Conservation (phyloP, 2,329 filamentous ascomycete species). For the Grosmannia huntii region DNA sequence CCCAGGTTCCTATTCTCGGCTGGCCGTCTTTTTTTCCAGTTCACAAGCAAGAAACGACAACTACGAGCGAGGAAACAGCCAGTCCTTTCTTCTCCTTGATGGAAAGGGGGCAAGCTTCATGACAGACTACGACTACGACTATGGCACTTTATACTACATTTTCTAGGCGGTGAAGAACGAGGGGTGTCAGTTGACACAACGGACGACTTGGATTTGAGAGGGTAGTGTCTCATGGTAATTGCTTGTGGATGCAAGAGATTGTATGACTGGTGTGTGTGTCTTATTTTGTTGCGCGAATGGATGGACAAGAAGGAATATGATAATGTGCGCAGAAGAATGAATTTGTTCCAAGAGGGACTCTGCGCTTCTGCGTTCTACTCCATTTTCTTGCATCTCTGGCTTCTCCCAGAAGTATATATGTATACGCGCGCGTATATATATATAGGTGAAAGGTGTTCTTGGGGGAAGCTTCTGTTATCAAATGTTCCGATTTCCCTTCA, state of each 20-base stretch:
- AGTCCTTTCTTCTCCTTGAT: constrained; percentile 6
- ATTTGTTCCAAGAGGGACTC: not conserved
- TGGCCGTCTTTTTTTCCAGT: constrained; percentile 7
- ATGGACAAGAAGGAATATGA: not conserved
- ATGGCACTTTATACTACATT: not conserved
- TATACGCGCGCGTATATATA: not conserved
- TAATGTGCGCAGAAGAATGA: not conserved
- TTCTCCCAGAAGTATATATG: not conserved
- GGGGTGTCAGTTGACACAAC: not conserved
- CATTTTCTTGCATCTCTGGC: not conserved
- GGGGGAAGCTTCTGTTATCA: not conserved
- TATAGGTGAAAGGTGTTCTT: not conserved
- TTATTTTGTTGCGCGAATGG: not conserved
- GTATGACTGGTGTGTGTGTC: constrained; percentile 1
- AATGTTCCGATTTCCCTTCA: not conserved
- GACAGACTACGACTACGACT: constrained; percentile 10
- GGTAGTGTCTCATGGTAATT: not conserved
- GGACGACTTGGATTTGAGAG: not conserved
- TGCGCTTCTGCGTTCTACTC: not conserved
- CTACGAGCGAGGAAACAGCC: constrained; percentile 7
- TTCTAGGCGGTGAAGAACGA: not conserved
- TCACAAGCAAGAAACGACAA: constrained; percentile 9
- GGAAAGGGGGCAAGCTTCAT: constrained; percentile 7
- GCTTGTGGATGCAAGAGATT: constrained; percentile 1
- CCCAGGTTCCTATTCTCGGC: constrained; percentile 5